A percentile compares a stretch with the other conserved stretches of the same genome.
phyloP scores from a whole-genome alignment of 2,329 filamentous ascomycete species.

The Neurospora sp. region DNA sequence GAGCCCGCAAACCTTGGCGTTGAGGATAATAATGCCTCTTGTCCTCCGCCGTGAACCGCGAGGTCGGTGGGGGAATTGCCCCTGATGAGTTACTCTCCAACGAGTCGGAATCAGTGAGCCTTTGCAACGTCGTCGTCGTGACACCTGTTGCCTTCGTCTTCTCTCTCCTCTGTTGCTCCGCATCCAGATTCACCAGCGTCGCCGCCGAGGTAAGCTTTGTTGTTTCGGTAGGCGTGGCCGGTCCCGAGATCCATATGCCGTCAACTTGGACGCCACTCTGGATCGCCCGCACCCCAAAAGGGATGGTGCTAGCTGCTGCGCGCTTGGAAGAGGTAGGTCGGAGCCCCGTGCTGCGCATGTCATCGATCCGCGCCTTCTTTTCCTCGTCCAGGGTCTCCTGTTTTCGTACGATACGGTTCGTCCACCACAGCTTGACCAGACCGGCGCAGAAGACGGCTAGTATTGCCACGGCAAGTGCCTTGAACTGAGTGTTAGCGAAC shows the following conservation, averaged over 20 bases:
- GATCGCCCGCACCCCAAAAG: slow-evolving; percentile 79
- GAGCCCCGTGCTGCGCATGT: slow-evolving; percentile 47
- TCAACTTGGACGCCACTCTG: slow-evolving; percentile 77
- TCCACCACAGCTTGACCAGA: slow-evolving; percentile 56
- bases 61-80: slow-evolving; percentile 6
- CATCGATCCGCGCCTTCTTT: slow-evolving; percentile 42
- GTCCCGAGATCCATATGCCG: slow-evolving; percentile 66
- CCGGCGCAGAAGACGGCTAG: slow-evolving; percentile 59
- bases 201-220: slow-evolving; percentile 14
- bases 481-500: slow-evolving; percentile 13
- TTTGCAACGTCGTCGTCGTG: slow-evolving; percentile 3
- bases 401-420: slow-evolving; percentile 43
- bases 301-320: slow-evolving; percentile 47
- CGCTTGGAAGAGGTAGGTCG: slow-evolving; percentile 20
- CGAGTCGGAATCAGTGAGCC: slow-evolving; percentile 7
- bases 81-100: slow-evolving; percentile 3
- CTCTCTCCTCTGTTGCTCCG: slow-evolving; percentile 10
- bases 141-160: slow-evolving; percentile 5
- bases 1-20: neutral
- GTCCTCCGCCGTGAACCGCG: neutral
- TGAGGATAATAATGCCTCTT: slow-evolving; percentile 3
- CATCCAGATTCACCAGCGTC: slow-evolving; percentile 11
- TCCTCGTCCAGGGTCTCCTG: slow-evolving; percentile 58
- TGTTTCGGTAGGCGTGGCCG: slow-evolving; percentile 28
- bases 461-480: slow-evolving; percentile 68